Base-by-base conservation (phyloP, 805 yeast species). In the Jamesozyma rosinii region DNA sequence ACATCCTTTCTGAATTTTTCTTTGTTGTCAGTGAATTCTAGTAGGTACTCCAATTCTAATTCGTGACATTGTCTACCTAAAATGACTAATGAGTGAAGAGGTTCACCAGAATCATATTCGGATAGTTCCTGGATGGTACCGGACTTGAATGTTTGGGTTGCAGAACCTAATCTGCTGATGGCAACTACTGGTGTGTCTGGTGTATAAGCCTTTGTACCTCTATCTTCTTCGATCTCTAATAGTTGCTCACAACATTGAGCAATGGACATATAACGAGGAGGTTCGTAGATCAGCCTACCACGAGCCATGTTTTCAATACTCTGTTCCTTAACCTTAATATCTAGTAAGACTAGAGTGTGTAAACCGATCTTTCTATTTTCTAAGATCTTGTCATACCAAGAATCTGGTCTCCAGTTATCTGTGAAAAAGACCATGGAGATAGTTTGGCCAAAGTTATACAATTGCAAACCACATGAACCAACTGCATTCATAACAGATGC, bases 401-500 rank as follows among this genome's bases (percentile, higher is more conserved):
- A 83, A 63, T 90, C 97, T 1, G 98, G 98, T 63, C 86, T 83
- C 97, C 98, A 90, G 45, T 70, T 68, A 18, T 90, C 97, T 22
- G 95, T 89, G 72, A 92, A 90, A 61, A 92, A 92, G 2, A 92
- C 97, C 61, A 92, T 70, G 1, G 96, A 87, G n/a, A 90, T 90
- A 10, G 97, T 88, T 67, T 92, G 97, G 9, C 98, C 98, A 65
- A 89, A 90, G 54, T 83, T 88, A 65, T 90, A 90, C 46, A 90
- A 71, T 64, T 90, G 98, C 51, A 92, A 73, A 19, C 98, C 98
- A 68, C 97, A 88, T 1, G 97, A 95, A 17, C 98, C 98, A 21
- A 90, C 95, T 0, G 97, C 98, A 60, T 90, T 90, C 96, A 92
- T 88, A 11, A 90, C 92, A 15, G 95, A 84, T 1, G 98, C 98